These are phyloP conservation scores for Diaporthe sp. DNA, from an alignment of 2,329 filamentous ascomycete species.

Conservation along the genomic window DNA sequence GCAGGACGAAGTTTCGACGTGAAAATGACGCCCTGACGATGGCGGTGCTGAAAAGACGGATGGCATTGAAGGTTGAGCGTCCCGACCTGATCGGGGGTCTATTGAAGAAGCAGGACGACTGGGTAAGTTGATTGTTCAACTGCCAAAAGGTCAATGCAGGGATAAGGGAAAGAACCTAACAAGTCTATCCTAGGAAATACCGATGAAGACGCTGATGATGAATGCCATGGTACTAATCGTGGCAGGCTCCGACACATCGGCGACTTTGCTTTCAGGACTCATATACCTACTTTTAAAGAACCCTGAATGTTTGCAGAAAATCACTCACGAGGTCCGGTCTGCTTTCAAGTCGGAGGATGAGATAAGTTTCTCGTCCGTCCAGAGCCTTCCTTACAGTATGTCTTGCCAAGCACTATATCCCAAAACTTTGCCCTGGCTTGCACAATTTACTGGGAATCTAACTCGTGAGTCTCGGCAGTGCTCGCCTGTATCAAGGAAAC, in stretches of 20 bases:
- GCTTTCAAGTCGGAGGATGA: conserved; percentile 52
- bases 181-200: conserved; percentile 37
- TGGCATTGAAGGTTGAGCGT: conserved; percentile 39
- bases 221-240: conserved; percentile 45
- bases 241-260: conserved; percentile 53
- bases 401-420: conserved; percentile 39
- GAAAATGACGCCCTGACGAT: not conserved
- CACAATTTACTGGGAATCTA: not conserved
- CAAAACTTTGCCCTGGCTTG: too few relatives aligned
- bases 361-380: conserved; percentile 51
- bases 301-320: conserved; percentile 47
- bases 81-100: conserved; percentile 47
- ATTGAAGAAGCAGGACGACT: conserved; percentile 44
- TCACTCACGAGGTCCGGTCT: conserved; percentile 55
- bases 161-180: not conserved
- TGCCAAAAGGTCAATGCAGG: not conserved
- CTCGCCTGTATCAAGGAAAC: conserved; percentile 53
- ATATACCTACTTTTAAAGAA: conserved; percentile 49
- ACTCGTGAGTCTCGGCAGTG: conserved; percentile 40
- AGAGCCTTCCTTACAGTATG: conserved; percentile 55
- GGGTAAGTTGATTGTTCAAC: not conserved
- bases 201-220: conserved; percentile 26
- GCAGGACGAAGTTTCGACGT: conserved; percentile 16
- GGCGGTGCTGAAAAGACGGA: conserved; percentile 41
- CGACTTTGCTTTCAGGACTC: conserved; percentile 48